A percentile compares a stretch with the other conserved stretches of the same genome.
These are phyloP conservation scores for Phytopythium cucurbitacearum DNA, from an alignment of 352 stramenopile species.

Conservation along the genomic window DNA sequence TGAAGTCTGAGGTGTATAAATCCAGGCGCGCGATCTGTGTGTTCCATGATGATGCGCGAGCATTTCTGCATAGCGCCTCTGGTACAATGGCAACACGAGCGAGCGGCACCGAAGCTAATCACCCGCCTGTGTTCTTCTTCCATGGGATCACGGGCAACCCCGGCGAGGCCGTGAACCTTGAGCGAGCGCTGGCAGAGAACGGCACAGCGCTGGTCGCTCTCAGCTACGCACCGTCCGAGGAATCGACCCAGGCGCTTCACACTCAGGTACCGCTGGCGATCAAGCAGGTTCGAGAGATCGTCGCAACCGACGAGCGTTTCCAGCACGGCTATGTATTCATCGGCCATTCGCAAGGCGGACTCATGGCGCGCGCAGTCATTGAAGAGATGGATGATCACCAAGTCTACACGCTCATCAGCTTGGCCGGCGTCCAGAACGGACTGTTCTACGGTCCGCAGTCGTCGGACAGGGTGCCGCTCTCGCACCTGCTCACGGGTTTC, in stretches of 20 bases:
- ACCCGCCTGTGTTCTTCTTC: constrained; percentile 44
- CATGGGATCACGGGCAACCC: constrained; percentile 33
- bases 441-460: constrained; percentile 45
- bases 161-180: constrained; percentile 18
- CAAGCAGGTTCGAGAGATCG: constrained; percentile 31
- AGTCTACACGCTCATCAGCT: constrained; percentile 33
- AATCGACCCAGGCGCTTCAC: constrained; percentile 24
- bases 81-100: no score
- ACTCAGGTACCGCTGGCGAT: constrained; percentile 39
- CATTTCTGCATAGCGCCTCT: no score
- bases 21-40: no score
- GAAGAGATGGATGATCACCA: constrained; percentile 60
- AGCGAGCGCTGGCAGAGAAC: constrained; percentile 26
- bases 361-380: constrained; percentile 36
- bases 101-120: not conserved
- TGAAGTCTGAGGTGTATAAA: no score
- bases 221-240: constrained; percentile 28
- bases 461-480: constrained; percentile 20
- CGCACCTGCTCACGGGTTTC: constrained; percentile 28
- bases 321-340: constrained; percentile 44
- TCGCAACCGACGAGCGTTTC: constrained; percentile 28
- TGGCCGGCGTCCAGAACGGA: constrained; percentile 43
- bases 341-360: constrained; percentile 38
- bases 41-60: no score
- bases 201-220: constrained; percentile 32